Base-by-base conservation (phyloP, 768 basidiomycete species). In the Myochromella boudieri region DNA sequence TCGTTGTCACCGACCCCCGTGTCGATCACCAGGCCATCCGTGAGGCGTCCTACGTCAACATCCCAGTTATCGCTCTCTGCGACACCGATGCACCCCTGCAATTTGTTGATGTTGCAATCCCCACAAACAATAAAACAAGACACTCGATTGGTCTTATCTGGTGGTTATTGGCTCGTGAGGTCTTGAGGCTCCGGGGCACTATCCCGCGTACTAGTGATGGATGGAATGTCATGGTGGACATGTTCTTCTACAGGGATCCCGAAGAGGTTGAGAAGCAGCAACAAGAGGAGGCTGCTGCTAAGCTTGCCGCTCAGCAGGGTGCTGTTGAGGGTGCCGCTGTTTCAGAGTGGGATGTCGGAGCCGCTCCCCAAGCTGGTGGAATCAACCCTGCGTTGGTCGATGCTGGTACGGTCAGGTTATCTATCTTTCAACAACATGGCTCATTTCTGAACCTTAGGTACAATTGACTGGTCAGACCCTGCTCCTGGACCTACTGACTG, bases 1-100 rank as follows among this genome's bases (percentile, higher is more conserved):
- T 99, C 70, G 68, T 99, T 64, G 95, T 99, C 53, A 97, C 95
- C 68, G 97, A 99, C 76, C 97, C 97, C 58, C 91, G 97, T 57
- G 91, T 97, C 55, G 97, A 98, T 76, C 97, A 98, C 81, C 97
- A 99, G 75, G 97, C 97, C 56, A 99, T 99, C 74, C 92, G 97
- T 59, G 97, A 99, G 77, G 95, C 97, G 37, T 95, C 95, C 47
- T 99, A 98, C 68, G 97, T 98, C 70, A 99, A 99, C 87, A 98
- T 99, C 72, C 97, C 97, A 60, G 97, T 99, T 63, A 97, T 99
- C 61, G 97, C 95, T 50, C 86, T 99, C 62, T 94, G 91, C 76
- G 97, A 99, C 75, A 97, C 95, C 60, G 97, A 99, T 70, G 93
- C 97, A 37, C 92, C 94, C 48, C 83, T 98, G 63, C 85, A 92